Evolutionary conservation across 768 basidiomycete genomes (phyloP).

Genomic region (Paxillus involutus): DNA sequence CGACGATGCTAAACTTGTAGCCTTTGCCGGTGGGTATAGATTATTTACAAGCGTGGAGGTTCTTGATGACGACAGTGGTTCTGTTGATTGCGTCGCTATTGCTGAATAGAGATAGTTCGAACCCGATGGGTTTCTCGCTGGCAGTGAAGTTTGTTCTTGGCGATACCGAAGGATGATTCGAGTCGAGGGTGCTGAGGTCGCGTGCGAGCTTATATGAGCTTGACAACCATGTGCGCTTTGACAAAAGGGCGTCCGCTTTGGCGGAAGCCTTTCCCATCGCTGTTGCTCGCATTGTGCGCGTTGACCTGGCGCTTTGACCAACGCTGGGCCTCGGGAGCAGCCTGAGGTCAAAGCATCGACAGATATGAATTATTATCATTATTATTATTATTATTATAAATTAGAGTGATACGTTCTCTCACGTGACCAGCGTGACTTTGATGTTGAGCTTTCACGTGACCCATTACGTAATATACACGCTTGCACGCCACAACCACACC

Average conservation of each 20-base stretch:
- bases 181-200: too few species aligned
- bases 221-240: not conserved
- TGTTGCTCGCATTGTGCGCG: slow-evolving; percentile 1
- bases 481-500: slow-evolving; percentile 10
- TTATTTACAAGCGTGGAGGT: too few species aligned
- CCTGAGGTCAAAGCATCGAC: not conserved
- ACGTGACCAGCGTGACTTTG: slow-evolving; percentile 18
- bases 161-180: too few species aligned
- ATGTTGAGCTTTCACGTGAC: slow-evolving; percentile 31
- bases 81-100: not conserved
- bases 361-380: not conserved
- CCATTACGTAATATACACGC: slow-evolving; percentile 32
- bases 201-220: not conserved
- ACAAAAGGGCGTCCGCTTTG: not conserved
- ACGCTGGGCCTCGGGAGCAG: too few species aligned
- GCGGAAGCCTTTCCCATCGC: not conserved
- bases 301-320: slow-evolving; percentile 3
- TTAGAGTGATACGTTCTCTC: not conserved
- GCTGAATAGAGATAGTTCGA: not conserved
- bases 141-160: not conserved
- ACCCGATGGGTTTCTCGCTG: not conserved
- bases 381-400: not conserved
- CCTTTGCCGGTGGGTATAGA: too few species aligned
- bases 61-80: not conserved
- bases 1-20: too few species aligned